These are phyloP conservation scores for Geum urbanum DNA, from an alignment of 306 rosid genomes.

Conservation along the genomic window DNA sequence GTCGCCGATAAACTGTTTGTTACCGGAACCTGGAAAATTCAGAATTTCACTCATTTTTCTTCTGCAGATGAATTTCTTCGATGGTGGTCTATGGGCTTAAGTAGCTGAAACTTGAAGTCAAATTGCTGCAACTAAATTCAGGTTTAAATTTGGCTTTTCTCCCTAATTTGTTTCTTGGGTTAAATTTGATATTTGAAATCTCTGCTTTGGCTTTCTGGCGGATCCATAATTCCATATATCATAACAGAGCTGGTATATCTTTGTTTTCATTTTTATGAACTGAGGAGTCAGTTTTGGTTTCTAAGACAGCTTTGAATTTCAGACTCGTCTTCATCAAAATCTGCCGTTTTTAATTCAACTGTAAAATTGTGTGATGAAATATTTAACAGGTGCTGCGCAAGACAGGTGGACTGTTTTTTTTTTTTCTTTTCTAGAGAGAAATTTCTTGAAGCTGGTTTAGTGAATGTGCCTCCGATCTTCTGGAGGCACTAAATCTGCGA, in stretches of 20 bases:
- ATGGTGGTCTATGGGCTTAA: background rate
- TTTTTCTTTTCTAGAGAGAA: too few relatives aligned
- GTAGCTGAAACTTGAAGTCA: constrained; percentile 14
- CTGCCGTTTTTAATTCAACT: too few relatives aligned
- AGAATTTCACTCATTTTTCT: constrained; percentile 6
- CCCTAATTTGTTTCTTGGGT: background rate
- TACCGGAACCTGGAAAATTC: background rate
- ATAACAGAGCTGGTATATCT: too few relatives aligned
- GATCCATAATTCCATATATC: background rate
- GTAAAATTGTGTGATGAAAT: too few relatives aligned
- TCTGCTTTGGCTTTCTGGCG: background rate
- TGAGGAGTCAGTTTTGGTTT: too few relatives aligned
- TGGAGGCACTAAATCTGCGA: constrained; percentile 10
- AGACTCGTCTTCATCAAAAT: too few relatives aligned
- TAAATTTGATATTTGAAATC: background rate
- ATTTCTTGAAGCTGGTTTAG: too few relatives aligned
- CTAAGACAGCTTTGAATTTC: too few relatives aligned
- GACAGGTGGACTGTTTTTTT: too few relatives aligned
- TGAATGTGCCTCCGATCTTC: constrained; percentile 52
- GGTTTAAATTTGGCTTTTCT: constrained; percentile 2
- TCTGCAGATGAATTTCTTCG: background rate
- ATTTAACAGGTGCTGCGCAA: too few relatives aligned
- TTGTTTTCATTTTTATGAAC: too few relatives aligned
- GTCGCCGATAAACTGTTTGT: background rate
- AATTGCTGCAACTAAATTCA: constrained; percentile 1